Percentiles rank a stretch among this genome's conserved stretches.
phyloP scores from a whole-genome alignment of 257 asterid genomes.

The Fraxinus cuspidata region DNA sequence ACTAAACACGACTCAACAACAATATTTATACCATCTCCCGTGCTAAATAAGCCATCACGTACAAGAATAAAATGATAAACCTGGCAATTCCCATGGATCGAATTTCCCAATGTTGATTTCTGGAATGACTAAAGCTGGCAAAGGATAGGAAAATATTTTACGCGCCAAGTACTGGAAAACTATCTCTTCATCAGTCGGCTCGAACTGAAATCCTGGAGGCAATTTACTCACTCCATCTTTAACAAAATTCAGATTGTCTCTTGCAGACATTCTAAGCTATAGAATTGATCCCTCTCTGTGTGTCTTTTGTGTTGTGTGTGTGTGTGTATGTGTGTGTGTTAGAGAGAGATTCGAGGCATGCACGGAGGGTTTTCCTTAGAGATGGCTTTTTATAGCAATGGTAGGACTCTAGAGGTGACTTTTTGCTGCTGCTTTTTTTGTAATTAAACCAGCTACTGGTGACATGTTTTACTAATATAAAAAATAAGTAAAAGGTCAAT shows the following conservation, averaged over 20 bases:
- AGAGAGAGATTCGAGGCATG: conserved; percentile 4
- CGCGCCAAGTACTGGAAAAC: conserved; percentile 71
- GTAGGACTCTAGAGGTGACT: neutral
- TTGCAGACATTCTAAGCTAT: neutral
- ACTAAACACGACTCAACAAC: neutral
- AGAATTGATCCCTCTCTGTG: neutral
- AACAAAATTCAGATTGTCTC: conserved; percentile 55
- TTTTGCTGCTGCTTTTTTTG: too few relatives aligned
- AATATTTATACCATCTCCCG: too few relatives aligned
- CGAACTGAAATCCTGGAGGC: conserved; percentile 82
- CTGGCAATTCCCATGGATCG: conserved; percentile 66
- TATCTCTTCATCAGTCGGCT: conserved; percentile 83
- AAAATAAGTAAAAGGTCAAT: too few relatives aligned
- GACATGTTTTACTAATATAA: too few relatives aligned
- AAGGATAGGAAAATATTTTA: conserved; percentile 55
- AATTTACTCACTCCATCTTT: conserved; percentile 57
- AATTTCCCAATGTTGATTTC: conserved; percentile 42
- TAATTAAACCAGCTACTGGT: too few relatives aligned
- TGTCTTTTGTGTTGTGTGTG: neutral
- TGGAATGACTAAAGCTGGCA: conserved; percentile 73
- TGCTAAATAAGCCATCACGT: neutral
- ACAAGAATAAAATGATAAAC: conserved; percentile 25
- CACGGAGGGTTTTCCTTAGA: neutral
- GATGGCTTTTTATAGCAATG: neutral
- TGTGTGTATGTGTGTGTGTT: neutral